Evolutionary conservation across 441 rosid species (phyloP), one percentile per base, ranked within the genome.

Genomic region (Breynia disticha): DNA sequence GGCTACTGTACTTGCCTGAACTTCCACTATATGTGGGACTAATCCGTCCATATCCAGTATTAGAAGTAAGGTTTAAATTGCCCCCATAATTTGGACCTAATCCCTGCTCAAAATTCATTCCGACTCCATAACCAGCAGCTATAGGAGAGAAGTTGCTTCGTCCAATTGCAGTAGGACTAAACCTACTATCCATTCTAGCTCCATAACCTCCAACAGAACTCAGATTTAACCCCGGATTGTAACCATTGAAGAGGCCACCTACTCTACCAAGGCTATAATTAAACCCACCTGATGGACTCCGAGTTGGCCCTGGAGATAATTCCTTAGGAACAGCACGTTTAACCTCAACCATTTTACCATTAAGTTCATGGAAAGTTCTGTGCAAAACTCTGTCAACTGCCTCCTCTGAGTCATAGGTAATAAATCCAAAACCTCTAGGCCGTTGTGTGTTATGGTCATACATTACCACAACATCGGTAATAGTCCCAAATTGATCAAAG

Each of bases 351-450:
- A 82, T 87, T 78, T 90, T 90, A 46, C 96, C 95, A 49, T 85
- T 90, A 55, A 90, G 83, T 69, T 90, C 98, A 68, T 90, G 98
- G 61, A 87, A 90, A 35, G 83, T 85, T 68, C 77, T 87, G 51
- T 74, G 80, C 74, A 90, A 55, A 37, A 83, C 98, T 72, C 67
- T 83, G 54, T 87, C 96, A 57, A 85, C 98, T 0, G 94, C 90
- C 56, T 90, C 96, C 72, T 87, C 96, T 13, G 88, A 70, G 64
- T 87, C 98, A 52, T 83, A 90, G 53, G 96, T 87, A 57, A 87
- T 85, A 63, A 90, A 87, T 11, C 98, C 98, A 20, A 90, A 90
- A 28, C 98, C 98, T 67, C 98, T 80, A 52, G 98, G 98, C 79
- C 96, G 79, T 51, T 87, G 93, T 5, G 98, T 90, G 72, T 79